A percentile compares a stretch with the other conserved stretches of the same genome.
Conservation (phyloP, 371 early-diverging fungal genomes). For the Apophysomyces trapeziformis region DNA sequence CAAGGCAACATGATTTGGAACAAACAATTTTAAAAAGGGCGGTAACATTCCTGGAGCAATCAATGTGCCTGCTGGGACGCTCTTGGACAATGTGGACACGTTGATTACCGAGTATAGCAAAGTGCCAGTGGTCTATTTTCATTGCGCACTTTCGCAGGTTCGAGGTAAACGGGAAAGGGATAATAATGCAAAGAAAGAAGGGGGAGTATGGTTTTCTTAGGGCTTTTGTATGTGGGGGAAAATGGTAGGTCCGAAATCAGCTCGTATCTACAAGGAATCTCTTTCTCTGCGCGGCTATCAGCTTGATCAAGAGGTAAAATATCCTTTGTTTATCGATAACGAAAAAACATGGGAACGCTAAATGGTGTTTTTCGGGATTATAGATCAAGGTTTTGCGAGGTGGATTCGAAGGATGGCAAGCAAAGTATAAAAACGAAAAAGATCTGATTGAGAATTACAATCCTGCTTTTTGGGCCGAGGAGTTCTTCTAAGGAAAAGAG, state of each 20-base stretch:
- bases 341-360: too few relatives aligned
- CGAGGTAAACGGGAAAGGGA: conserved; percentile 43
- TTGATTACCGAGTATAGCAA: conserved; percentile 56
- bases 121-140: conserved; percentile 77
- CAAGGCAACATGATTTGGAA: neutral
- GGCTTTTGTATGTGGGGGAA: neutral
- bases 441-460: conserved; percentile 70
- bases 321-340: neutral
- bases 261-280: conserved; percentile 71
- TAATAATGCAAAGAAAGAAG: neutral
- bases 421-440: conserved; percentile 52
- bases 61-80: conserved; percentile 74
- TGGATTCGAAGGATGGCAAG: conserved; percentile 79
- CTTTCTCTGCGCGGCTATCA: conserved; percentile 40
- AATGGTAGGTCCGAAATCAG: conserved; percentile 74
- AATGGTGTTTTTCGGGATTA: too few relatives aligned
- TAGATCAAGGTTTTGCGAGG: conserved; percentile 70
- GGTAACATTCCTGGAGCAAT: conserved; percentile 82
- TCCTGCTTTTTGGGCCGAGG: conserved; percentile 51
- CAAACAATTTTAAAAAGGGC: conserved; percentile 46
- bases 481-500: neutral
- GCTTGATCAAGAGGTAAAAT: conserved; percentile 30
- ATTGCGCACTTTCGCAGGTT: conserved; percentile 87
- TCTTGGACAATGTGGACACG: conserved; percentile 53
- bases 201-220: neutral